These are phyloP conservation scores for Elsinoe necatrix DNA, from an alignment of 2,329 filamentous ascomycete species.

Conservation along the genomic window DNA sequence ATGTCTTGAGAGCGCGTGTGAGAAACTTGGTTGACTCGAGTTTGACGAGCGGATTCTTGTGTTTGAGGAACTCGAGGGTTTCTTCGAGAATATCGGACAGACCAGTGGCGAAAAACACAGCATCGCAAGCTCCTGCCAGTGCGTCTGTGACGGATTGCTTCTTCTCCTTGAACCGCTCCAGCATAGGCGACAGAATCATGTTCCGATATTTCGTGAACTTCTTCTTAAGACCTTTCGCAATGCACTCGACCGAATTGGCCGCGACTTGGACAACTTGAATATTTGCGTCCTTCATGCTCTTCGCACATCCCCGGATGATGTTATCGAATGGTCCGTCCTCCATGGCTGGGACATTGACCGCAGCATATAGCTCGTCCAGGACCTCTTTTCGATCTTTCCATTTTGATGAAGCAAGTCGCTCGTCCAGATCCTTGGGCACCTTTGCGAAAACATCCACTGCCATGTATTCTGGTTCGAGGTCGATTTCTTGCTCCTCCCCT, in stretches of 20 bases:
- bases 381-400: conserved; percentile 98
- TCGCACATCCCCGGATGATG: conserved; percentile 73
- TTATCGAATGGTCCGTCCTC: conserved; percentile 87
- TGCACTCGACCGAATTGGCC: conserved; percentile 80
- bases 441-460: conserved; percentile 79
- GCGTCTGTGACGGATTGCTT: conserved; percentile 84
- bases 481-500: conserved; percentile 60
- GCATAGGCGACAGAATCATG: conserved; percentile 74
- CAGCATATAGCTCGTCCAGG: conserved; percentile 68
- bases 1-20: conserved; percentile 76
- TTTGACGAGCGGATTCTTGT: conserved; percentile 98
- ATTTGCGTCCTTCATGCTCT: conserved; percentile 98
- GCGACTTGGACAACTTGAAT: conserved; percentile 89
- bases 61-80: conserved; percentile 69
- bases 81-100: conserved; percentile 87
- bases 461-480: conserved; percentile 57
- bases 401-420: conserved; percentile 79
- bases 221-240: conserved; percentile 76
- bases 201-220: conserved; percentile 73
- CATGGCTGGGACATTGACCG: conserved; percentile 78
- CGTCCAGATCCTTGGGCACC: conserved; percentile 71
- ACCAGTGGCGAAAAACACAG: conserved; percentile 56
- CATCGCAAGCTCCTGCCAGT: conserved; percentile 73
- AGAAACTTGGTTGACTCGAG: conserved; percentile 90
- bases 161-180: conserved; percentile 97